Base-by-base conservation (phyloP, 2,329 filamentous ascomycete species). In the Metarhizium sp. region DNA sequence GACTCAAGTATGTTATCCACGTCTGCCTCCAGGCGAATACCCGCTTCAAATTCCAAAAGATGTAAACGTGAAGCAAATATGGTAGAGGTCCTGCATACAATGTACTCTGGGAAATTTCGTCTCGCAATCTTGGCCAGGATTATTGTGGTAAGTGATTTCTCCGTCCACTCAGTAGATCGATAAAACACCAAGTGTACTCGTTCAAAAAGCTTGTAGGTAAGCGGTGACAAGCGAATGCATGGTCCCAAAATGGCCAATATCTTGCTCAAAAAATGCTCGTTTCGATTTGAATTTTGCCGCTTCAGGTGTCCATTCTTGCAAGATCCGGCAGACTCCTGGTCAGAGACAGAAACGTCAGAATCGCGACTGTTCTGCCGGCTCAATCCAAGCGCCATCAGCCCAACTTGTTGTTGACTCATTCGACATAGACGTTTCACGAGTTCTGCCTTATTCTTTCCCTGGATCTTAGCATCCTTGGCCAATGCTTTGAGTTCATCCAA, bases 121-220 rank as follows among this genome's bases (percentile, higher is more conserved):
- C 85, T 81, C 2, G 92, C 89, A 56, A 95, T 95, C 60, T 92
- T 92, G 7, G 94, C 90, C 5, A 99, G 78, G 48, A 99, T 96
- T 54, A 97, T 92, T 0, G 92, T 92, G 1, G 90, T 97, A 14
- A 99, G 75, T 1, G 92, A 96, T 69, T 96, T 97, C 64, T 97
- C 92, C 0, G 92, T 95, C 94, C 94, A 99, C 67, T 96, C 89
- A 0, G 90, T 95, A 10, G 92, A 96, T 57, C 92, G 81, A 69
- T 97, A 97, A 69, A 96, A 99, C 32, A 99, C 91, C 2, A 99
- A 75, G 71, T 97, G 94, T 0, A 97, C 91, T 30, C 94, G 83
- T 69, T 96, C 91, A 64, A 99, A 99, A 0, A 99, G 79, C 63
- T 85, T 90, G 59, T 91, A 80, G 0, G 86, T 79, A 0, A 81